Conservation (phyloP, 2,329 filamentous ascomycete genomes). For the Trichothecium roseum region DNA sequence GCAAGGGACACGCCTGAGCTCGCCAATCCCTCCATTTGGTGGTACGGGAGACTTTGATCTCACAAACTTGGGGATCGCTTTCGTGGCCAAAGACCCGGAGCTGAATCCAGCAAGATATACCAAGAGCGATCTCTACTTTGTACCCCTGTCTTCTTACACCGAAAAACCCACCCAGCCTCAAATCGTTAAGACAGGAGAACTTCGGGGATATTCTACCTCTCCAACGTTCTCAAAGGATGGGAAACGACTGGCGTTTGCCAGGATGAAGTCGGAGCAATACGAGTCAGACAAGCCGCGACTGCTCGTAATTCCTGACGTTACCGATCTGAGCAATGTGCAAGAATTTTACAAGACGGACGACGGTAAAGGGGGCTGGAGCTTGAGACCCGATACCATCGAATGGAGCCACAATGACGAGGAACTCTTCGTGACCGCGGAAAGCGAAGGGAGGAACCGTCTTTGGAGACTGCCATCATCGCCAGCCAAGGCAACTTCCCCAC, state of each 20-base stretch:
- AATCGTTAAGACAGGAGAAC: slow-evolving; percentile 40
- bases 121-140: slow-evolving; percentile 71
- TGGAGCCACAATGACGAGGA: slow-evolving; percentile 51
- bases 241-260: slow-evolving; percentile 60
- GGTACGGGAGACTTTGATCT: slow-evolving; percentile 75
- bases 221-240: slow-evolving; percentile 70
- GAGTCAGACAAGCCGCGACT: slow-evolving; percentile 65
- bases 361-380: slow-evolving; percentile 53
- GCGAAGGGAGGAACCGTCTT: slow-evolving; percentile 50
- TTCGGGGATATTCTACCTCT: slow-evolving; percentile 53
- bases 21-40: slow-evolving; percentile 68
- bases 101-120: slow-evolving; percentile 65
- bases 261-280: slow-evolving; percentile 69
- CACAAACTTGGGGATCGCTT: slow-evolving; percentile 52
- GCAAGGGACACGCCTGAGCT: slow-evolving; percentile 46
- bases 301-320: slow-evolving; percentile 52
- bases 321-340: slow-evolving; percentile 44
- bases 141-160: slow-evolving; percentile 40
- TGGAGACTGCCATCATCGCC: slow-evolving; percentile 52
- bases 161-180: slow-evolving; percentile 40
- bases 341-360: slow-evolving; percentile 54
- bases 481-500: slow-evolving; percentile 33
- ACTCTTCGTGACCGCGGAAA: slow-evolving; percentile 66
- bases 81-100: slow-evolving; percentile 64
- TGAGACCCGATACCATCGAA: slow-evolving; percentile 42